Percentiles rank a stretch among this genome's conserved stretches.
Conservation (phyloP, 2,329 filamentous ascomycete species). For the Monascus ruber region DNA sequence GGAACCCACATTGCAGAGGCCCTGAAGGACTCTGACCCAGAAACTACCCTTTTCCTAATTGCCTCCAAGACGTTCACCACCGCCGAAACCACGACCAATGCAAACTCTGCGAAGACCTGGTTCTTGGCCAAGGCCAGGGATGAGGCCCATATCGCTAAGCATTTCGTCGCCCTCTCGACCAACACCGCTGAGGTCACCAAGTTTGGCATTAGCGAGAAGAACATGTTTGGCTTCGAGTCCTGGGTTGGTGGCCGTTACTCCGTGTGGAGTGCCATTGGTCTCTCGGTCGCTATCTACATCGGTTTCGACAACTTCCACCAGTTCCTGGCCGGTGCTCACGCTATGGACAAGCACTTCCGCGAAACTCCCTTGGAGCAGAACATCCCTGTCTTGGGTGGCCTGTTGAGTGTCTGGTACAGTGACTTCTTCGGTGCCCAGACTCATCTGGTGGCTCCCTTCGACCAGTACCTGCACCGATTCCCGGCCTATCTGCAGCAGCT, state of each 20-base stretch:
- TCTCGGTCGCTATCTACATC: conserved; percentile 89
- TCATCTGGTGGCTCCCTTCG: conserved; percentile 92
- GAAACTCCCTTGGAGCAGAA: conserved; percentile 85
- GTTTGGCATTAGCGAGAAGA: conserved; percentile 96
- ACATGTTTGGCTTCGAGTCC: conserved; percentile 99
- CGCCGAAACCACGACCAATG: conserved; percentile 92
- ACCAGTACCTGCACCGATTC: conserved; percentile 98
- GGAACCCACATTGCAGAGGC: conserved; percentile 96
- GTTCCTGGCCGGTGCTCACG: conserved; percentile 87
- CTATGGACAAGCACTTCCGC: conserved; percentile 98
- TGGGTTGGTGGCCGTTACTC: conserved; percentile 98
- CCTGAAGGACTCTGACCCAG: conserved; percentile 74
- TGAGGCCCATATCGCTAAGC: conserved; percentile 69
- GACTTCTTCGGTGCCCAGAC: conserved; percentile 98
- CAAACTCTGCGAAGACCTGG: conserved; percentile 93
- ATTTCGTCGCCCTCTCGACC: conserved; percentile 96
- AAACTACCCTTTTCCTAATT: conserved; percentile 97
- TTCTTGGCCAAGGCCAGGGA: conserved; percentile 83
- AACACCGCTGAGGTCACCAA: conserved; percentile 93
- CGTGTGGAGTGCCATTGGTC: conserved; percentile 95
- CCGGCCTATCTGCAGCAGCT: conserved; percentile 97
- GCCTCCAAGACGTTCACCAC: conserved; percentile 99
- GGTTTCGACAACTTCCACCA: conserved; percentile 96
- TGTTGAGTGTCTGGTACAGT: conserved; percentile 96
- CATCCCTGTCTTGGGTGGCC: conserved; percentile 82